A percentile compares a stretch with the other conserved stretches of the same genome.
These are phyloP conservation scores for Laburnicola sp. DNA, from an alignment of 2,329 filamentous ascomycete genomes.

Conservation along the genomic window DNA sequence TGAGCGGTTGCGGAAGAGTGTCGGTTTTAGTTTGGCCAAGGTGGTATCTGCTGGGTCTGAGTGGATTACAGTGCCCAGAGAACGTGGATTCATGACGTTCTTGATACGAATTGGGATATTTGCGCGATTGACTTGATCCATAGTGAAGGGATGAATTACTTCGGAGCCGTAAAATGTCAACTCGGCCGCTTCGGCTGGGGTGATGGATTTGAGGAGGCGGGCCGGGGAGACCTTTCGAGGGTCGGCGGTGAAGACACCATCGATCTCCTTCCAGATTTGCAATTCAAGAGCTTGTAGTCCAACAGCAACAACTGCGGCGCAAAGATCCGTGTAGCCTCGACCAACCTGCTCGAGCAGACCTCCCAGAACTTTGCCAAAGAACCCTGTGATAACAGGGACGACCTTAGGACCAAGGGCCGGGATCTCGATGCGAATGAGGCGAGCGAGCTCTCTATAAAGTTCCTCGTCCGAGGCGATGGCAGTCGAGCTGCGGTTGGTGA, in stretches of 20 bases:
- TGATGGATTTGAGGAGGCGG: slow-evolving; percentile 83
- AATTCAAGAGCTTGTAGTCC: slow-evolving; percentile 84
- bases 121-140: slow-evolving; percentile 84
- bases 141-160: slow-evolving; percentile 97
- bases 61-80: slow-evolving; percentile 77
- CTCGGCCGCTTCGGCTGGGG: slow-evolving; percentile 91
- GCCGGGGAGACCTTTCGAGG: slow-evolving; percentile 90
- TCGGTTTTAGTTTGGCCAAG: slow-evolving; percentile 61
- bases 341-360: slow-evolving; percentile 90
- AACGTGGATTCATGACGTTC: slow-evolving; percentile 63
- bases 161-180: slow-evolving; percentile 77
- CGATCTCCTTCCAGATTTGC: slow-evolving; percentile 99
- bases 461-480: slow-evolving; percentile 53
- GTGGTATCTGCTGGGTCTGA: slow-evolving; percentile 68
- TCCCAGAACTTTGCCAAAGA: slow-evolving; percentile 91
- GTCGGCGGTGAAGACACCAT: slow-evolving; percentile 88
- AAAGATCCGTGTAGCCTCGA: slow-evolving; percentile 94
- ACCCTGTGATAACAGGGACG: slow-evolving; percentile 70
- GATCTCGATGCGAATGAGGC: slow-evolving; percentile 17
- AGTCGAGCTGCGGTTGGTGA: slow-evolving; percentile 65
- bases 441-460: slow-evolving; percentile 18
- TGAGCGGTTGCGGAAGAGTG: slow-evolving; percentile 54
- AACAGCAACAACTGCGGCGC: slow-evolving; percentile 87
- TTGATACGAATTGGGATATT: slow-evolving; percentile 72
- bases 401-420: slow-evolving; percentile 48